These are phyloP conservation scores for Epichloe sp. DNA, from an alignment of 2,329 filamentous ascomycete genomes.

Conservation along the genomic window DNA sequence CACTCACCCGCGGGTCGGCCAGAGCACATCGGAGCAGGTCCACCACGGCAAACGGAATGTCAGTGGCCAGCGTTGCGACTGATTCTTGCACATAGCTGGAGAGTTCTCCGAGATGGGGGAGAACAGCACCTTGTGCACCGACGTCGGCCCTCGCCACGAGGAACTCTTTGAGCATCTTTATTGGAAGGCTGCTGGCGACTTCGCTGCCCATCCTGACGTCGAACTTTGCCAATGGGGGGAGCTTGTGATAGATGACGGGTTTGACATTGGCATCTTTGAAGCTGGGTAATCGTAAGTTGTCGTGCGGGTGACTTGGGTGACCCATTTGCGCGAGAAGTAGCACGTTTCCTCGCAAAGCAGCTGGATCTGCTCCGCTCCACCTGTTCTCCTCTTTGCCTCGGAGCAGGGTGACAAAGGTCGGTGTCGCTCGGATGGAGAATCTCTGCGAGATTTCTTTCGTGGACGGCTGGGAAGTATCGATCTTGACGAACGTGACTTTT, in stretches of 20 bases:
- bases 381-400: slow-evolving; percentile 62
- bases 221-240: slow-evolving; percentile 68
- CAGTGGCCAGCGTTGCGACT: slow-evolving; percentile 42
- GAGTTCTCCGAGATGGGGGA: slow-evolving; percentile 58
- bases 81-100: slow-evolving; percentile 45
- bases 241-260: slow-evolving; percentile 61
- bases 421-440: slow-evolving; percentile 63
- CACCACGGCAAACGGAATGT: slow-evolving; percentile 66
- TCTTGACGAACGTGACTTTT: slow-evolving; percentile 64
- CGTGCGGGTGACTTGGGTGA: slow-evolving; percentile 63
- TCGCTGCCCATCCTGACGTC: slow-evolving; percentile 59
- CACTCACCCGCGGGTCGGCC: slow-evolving; percentile 64
- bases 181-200: slow-evolving; percentile 40
- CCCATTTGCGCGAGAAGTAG: slow-evolving; percentile 63
- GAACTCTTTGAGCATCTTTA: slow-evolving; percentile 57
- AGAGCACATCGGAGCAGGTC: slow-evolving; percentile 73
- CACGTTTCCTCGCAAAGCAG: slow-evolving; percentile 56
- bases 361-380: slow-evolving; percentile 67
- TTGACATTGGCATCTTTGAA: slow-evolving; percentile 50
- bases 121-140: slow-evolving; percentile 49
- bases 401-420: slow-evolving; percentile 79
- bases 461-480: slow-evolving; percentile 57
- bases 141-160: slow-evolving; percentile 47
- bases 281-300: slow-evolving; percentile 54
- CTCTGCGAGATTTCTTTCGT: slow-evolving; percentile 49